Evolutionary conservation across 495 filamentous ascomycete genomes (phyloP).

Genomic region (Daldinia vernicosa): DNA sequence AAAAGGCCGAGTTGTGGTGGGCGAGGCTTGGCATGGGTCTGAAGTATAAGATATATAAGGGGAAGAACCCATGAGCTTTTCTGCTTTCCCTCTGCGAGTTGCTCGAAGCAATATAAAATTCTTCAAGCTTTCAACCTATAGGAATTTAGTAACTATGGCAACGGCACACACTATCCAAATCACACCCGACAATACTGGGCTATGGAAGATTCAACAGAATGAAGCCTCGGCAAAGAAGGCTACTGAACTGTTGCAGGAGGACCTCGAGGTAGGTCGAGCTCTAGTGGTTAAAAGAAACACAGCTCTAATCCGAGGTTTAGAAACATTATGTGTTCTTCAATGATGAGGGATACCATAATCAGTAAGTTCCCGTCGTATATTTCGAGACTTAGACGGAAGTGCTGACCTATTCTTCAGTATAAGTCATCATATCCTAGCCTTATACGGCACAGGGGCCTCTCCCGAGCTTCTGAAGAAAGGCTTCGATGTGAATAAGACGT

Average conservation of each 20-base stretch:
- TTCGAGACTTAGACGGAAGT: neutral
- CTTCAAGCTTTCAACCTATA: neutral
- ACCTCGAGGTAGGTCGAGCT: constrained; percentile 62
- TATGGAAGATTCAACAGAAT: constrained; percentile 63
- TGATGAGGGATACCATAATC: constrained; percentile 71
- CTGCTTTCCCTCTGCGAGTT: neutral
- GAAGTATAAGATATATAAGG: neutral
- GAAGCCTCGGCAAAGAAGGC: constrained; percentile 66
- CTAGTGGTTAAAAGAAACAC: neutral
- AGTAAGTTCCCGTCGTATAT: constrained; percentile 41
- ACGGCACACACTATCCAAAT: constrained; percentile 70
- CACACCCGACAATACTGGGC: constrained; percentile 63
- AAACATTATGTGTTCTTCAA: constrained; percentile 84
- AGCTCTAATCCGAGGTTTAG: constrained; percentile 36
- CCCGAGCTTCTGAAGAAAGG: constrained; percentile 62
- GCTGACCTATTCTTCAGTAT: constrained; percentile 59
- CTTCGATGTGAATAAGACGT: constrained; percentile 67
- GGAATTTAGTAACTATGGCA: constrained; percentile 61
- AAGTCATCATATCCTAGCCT: constrained; percentile 75
- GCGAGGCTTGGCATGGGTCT: constrained; percentile 5
- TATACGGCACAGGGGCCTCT: constrained; percentile 77
- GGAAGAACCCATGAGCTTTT: constrained; percentile 7
- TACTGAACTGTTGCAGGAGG: constrained; percentile 74
- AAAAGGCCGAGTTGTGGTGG: constrained; percentile 13
- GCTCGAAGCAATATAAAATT: constrained; percentile 11